These are phyloP conservation scores for Inga leiocalycina DNA, from an alignment of 306 rosid species.

Conservation along the genomic window DNA sequence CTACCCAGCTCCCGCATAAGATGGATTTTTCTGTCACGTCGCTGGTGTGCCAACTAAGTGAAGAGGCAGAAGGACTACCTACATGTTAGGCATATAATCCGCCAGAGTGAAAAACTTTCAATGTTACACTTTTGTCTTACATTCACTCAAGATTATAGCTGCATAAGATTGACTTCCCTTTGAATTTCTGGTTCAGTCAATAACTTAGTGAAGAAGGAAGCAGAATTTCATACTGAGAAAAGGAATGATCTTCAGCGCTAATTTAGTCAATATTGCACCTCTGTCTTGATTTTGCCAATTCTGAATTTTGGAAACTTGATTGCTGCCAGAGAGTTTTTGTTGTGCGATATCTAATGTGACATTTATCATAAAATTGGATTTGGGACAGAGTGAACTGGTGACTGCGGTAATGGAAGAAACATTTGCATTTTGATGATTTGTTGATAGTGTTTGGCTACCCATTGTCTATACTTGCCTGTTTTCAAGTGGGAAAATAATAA, in stretches of 20 bases:
- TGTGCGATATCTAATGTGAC: constrained; percentile 32
- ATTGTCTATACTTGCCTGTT: constrained; percentile 21
- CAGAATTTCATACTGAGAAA: constrained; percentile 27
- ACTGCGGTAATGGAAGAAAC: constrained; percentile 33
- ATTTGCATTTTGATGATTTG: constrained; percentile 22
- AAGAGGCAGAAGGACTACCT: constrained; percentile 31
- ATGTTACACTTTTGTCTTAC: constrained; percentile 10
- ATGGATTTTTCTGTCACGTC: constrained; percentile 34
- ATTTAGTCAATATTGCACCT: neutral
- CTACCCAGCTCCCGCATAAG: constrained; percentile 27
- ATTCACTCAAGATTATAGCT: constrained; percentile 27
- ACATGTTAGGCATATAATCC: constrained; percentile 23
- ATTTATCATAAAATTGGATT: constrained; percentile 31
- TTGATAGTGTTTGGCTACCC: constrained; percentile 33
- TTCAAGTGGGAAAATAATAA: constrained; percentile 33
- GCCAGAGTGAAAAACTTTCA: constrained; percentile 8
- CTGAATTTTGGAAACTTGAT: constrained; percentile 34
- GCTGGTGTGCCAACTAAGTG: constrained; percentile 32
- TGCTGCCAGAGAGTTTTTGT: constrained; percentile 24
- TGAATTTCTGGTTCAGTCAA: constrained; percentile 29
- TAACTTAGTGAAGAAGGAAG: constrained; percentile 30
- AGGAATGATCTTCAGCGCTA: constrained; percentile 28
- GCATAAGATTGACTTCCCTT: constrained; percentile 31
- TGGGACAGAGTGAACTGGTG: constrained; percentile 34
- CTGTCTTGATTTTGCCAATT: constrained; percentile 31